A percentile compares a stretch with the other conserved stretches of the same genome.
Evolutionary conservation across 768 basidiomycete genomes (phyloP).

Genomic region (Imleria badia): DNA sequence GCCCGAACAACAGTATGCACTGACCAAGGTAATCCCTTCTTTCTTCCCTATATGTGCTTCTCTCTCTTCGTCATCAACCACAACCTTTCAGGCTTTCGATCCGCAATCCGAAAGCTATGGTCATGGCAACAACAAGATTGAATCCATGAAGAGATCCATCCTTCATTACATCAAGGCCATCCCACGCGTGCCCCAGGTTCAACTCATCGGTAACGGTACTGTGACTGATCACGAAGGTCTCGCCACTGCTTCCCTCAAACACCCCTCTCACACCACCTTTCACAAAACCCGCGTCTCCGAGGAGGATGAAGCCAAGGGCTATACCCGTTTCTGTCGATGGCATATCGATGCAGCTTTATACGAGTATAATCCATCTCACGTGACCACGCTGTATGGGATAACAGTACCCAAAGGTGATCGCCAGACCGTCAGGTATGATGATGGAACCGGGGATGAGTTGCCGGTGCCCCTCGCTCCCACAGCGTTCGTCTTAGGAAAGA

Average conservation of each 20-base stretch:
- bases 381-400: conserved; percentile 82
- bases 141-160: conserved; percentile 70
- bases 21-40: conserved; percentile 69
- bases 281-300: conserved; percentile 71
- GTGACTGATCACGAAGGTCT: conserved; percentile 81
- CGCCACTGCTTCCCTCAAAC: conserved; percentile 74
- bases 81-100: conserved; percentile 65
- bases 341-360: conserved; percentile 89
- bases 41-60: background rate
- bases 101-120: conserved; percentile 60
- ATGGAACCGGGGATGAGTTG: conserved; percentile 82
- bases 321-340: conserved; percentile 86
- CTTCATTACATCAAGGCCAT: conserved; percentile 90
- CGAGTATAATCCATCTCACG: conserved; percentile 71
- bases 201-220: conserved; percentile 85
- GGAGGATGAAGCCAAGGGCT: conserved; percentile 70
- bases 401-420: no score
- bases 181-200: conserved; percentile 82
- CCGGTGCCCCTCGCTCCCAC: conserved; percentile 83
- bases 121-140: conserved; percentile 86
- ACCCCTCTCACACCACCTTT: no score
- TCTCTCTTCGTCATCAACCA: background rate
- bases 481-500: conserved; percentile 75
- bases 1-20: no score
- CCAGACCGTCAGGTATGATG: conserved; percentile 74